Evolutionary conservation across 116 monocot species (phyloP), one percentile per base, ranked within the genome.

Genomic region (Trichopus zeylanicus): DNA sequence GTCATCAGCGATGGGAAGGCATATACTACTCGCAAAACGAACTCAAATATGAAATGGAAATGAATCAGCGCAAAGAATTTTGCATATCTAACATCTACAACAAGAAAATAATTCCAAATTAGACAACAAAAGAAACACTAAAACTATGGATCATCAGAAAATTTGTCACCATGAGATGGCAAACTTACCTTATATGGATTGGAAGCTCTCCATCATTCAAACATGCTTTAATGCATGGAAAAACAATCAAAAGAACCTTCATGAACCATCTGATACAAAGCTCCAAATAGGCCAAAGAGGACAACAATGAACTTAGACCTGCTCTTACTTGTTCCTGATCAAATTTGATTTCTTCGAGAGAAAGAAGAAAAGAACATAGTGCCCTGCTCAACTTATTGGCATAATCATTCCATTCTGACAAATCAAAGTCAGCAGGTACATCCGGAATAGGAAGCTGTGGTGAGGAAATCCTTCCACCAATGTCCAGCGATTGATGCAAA

Each of bases 191-290:
- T 75, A 87, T 75, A 71, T 97, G 81, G 51, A 38, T 69, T 55
- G 87, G 87, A 63, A 87, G 63, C 60, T 70, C 68, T 31, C 58
- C 75, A 63, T 70, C 87, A 68, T 51, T 73, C 32, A 77, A 81
- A 57, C 84, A 97, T 37, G 91, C 97, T 55, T 87, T 91, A 57
- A 97, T 82, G 62, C 90, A 91, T 47, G 91, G 97, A 47, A 97
- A 97, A 53, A 91, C 73, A 56, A 79, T 74, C 33, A 78, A 34
- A 53, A 97, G 80, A 75, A 91, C 82, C 80, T 85, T 97, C 69
- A 97, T 77, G 22, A 76, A 53, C 97, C 97, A 97, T 73, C 81
- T 91, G 55, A 82, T 74, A 52, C 84, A 81, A 68, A 82, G 77
- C 72, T 97, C 97, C 75, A 76, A 91, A 68, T 84, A 97, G 2